Percentiles rank a stretch among this genome's conserved stretches.
Evolutionary conservation across 768 basidiomycete genomes (phyloP).

Genomic region (Boletus edulis): DNA sequence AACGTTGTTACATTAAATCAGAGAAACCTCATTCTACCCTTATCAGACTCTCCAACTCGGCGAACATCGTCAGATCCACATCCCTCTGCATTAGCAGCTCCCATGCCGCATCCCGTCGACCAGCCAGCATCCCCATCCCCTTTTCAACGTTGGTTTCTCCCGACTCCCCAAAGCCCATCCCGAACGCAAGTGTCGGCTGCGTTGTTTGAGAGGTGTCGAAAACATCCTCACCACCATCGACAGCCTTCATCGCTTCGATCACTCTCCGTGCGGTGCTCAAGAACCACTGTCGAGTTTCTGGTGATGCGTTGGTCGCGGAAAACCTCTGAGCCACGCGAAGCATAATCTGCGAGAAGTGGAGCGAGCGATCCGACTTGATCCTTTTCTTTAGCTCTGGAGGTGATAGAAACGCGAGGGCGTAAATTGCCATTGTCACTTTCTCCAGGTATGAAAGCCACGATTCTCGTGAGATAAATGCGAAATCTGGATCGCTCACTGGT

Average conservation of each 20-base stretch:
- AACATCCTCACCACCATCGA: conserved; percentile 73
- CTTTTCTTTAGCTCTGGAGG: conserved; percentile 69
- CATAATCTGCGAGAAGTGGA: conserved; percentile 71
- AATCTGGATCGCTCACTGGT: conserved; percentile 78
- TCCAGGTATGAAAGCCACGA: conserved; percentile 78
- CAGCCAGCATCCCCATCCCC: conserved; percentile 73
- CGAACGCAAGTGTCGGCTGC: conserved; percentile 67
- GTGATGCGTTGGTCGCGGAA: conserved; percentile 41
- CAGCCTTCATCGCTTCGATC: conserved; percentile 72
- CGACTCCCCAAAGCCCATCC: conserved; percentile 81
- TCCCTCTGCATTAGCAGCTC: conserved; percentile 70
- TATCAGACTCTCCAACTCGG: conserved; percentile 76
- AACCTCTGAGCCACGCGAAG: conserved; percentile 69
- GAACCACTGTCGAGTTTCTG: conserved; percentile 54
- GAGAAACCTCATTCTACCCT: conserved; percentile 50
- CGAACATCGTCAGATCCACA: conserved; percentile 71
- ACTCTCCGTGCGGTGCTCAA: conserved; percentile 59
- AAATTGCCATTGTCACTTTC: conserved; percentile 77
- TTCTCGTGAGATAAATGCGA: conserved; percentile 60
- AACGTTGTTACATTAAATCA: conserved; percentile 1
- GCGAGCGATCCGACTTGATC: conserved; percentile 60
- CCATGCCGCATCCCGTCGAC: conserved; percentile 69
- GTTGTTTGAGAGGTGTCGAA: conserved; percentile 65
- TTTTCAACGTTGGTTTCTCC: conserved; percentile 63
- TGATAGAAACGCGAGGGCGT: conserved; percentile 82